Conservation (phyloP, 345 rosid genomes). For the Gynandropsis gynandra region DNA sequence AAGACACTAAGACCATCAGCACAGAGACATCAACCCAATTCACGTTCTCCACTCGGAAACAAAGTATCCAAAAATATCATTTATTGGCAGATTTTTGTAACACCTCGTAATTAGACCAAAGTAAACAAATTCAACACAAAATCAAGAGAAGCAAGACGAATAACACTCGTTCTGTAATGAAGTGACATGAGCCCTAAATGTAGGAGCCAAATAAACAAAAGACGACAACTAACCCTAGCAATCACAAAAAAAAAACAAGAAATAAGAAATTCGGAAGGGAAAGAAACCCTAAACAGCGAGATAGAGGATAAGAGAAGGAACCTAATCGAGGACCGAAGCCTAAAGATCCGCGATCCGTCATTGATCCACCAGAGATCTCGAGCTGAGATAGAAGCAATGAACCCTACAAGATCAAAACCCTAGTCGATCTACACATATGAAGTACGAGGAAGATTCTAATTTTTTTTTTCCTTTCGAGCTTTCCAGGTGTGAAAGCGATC, state of each 20-base stretch:
- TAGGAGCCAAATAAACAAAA: constrained; percentile 1
- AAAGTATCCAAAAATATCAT: neutral
- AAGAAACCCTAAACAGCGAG: neutral
- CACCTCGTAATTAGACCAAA: neutral
- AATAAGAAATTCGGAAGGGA: neutral
- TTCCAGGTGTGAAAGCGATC: constrained; percentile 26
- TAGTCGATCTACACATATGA: constrained; percentile 20
- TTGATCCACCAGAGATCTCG: constrained; percentile 23
- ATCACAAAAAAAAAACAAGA: constrained; percentile 17
- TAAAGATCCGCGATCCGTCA: constrained; percentile 48
- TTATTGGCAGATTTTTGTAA: neutral
- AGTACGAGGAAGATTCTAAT: constrained; percentile 11
- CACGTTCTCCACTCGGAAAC: constrained; percentile 3
- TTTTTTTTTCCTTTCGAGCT: constrained; percentile 6
- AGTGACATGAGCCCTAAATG: constrained; percentile 2
- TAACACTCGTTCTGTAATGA: neutral
- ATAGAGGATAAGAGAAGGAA: constrained; percentile 14
- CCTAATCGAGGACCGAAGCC: constrained; percentile 45
- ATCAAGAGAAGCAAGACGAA: neutral
- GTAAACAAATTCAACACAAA: neutral
- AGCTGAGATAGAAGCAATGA: constrained; percentile 20
- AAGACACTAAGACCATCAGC: neutral
- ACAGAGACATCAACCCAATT: constrained; percentile 6
- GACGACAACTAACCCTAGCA: neutral
- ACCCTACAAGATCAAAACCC: constrained; percentile 8